These are phyloP conservation scores for Talaromyces sp. DNA, from an alignment of 2,329 filamentous ascomycete genomes.

Conservation along the genomic window DNA sequence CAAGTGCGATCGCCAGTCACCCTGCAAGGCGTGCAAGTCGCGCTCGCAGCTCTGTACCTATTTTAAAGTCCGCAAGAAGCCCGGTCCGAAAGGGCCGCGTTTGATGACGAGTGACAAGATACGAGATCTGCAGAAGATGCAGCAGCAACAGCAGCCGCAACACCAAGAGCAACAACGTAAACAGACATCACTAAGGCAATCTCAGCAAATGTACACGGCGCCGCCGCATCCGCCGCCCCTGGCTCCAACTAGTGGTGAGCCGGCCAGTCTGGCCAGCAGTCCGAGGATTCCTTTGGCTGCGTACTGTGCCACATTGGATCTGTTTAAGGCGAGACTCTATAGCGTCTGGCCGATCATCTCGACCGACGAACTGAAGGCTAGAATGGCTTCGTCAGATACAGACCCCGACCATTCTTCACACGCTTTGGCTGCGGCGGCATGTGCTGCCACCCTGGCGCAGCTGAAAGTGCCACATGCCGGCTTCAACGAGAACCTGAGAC, in stretches of 20 bases:
- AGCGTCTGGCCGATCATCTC: conserved; percentile 10
- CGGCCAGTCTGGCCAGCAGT: neutral
- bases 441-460: conserved; percentile 8
- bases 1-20: conserved; percentile 13
- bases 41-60: conserved; percentile 12
- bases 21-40: conserved; percentile 12
- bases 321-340: conserved; percentile 6
- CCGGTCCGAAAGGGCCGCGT: conserved; percentile 9
- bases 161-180: neutral
- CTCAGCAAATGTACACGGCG: neutral
- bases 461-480: conserved; percentile 1
- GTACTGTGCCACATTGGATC: conserved; percentile 5
- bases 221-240: neutral
- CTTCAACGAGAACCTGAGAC: neutral
- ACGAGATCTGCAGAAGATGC: conserved; percentile 3
- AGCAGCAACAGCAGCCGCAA: neutral
- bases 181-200: neutral
- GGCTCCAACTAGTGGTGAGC: neutral
- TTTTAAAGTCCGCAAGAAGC: conserved; percentile 12
- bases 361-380: neutral
- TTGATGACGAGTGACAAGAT: conserved; percentile 3
- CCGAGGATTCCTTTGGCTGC: neutral
- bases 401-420: neutral
- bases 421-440: conserved; percentile 3
- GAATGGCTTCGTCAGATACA: neutral